Evolutionary conservation across 2,329 filamentous ascomycete species (phyloP).

Genomic region (Botrytis hyacinthi): DNA sequence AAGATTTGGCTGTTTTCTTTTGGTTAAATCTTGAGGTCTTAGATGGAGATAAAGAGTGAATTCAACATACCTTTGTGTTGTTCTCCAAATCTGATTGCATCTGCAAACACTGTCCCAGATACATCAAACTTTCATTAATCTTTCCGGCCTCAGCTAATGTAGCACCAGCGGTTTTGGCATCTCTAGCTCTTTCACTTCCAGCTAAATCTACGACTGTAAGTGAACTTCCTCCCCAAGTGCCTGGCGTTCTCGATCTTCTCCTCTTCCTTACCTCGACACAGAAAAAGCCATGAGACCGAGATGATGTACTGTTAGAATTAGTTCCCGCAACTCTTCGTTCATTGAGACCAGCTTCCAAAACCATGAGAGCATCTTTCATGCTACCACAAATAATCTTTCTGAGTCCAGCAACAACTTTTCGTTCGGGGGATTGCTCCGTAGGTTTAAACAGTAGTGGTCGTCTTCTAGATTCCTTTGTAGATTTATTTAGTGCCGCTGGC

Average conservation of each 20-base stretch:
- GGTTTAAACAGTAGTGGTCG: conserved; percentile 86
- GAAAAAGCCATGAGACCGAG: conserved; percentile 93
- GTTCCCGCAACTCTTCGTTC: conserved; percentile 88
- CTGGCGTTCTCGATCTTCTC: conserved; percentile 48
- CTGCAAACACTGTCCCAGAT: conserved; percentile 92
- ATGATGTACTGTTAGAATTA: conserved; percentile 88
- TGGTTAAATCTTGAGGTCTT: conserved; percentile 20
- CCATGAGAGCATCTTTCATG: conserved; percentile 80
- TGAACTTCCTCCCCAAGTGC: conserved; percentile 71
- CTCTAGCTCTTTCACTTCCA: conserved; percentile 87
- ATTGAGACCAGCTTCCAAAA: conserved; percentile 84
- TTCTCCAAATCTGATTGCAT: conserved; percentile 82
- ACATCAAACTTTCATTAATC: conserved; percentile 98
- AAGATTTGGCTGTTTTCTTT: conserved; percentile 57
- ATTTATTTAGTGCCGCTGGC: conserved; percentile 55
- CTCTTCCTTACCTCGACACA: conserved; percentile 92
- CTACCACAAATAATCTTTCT: conserved; percentile 84
- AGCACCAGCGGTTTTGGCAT: conserved; percentile 89
- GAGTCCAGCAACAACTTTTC: conserved; percentile 91
- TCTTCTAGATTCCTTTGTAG: conserved; percentile 69
- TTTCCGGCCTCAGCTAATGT: conserved; percentile 95
- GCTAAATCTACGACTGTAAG: conserved; percentile 90
- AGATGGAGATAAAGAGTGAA: not conserved
- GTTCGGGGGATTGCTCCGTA: conserved; percentile 81
- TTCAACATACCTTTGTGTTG: conserved; percentile 64